Evolutionary conservation across 2,329 filamentous ascomycete species (phyloP), one percentile per base, ranked within the genome.

Genomic region (Nectriaceae sp.): DNA sequence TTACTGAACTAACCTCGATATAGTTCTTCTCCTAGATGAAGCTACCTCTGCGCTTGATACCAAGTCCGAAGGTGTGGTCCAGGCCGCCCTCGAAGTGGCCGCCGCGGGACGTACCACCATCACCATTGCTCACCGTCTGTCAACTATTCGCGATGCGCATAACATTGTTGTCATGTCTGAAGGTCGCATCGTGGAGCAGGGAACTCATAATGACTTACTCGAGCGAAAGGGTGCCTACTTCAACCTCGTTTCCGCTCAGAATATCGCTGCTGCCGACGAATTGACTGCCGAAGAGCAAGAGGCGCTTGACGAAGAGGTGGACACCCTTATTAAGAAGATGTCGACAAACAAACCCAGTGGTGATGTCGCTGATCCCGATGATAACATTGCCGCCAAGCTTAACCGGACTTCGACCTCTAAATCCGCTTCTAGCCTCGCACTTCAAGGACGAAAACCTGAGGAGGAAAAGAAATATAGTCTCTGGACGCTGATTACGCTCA

Each of bases 11-110:
- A 44, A 55, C 60, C 0, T 20, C 2, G 4, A 38, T 36, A 47
- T 56, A 77, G 74, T 99, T 62, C 78, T 99, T 1, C 80, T 99
- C 0, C 84, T 99, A 4, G 94, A 99, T 57, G 94, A 99, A 69
- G 94, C 94, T 4, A 99, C 94, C 1, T 94, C 89, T 31, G 91
- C 91, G 4, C 79, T 99, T 1, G 94, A 99, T 64, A 96, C 93
- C 19, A 93, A 94, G 65, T 95, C 90, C 1, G 94, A 99, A 72
- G 91, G 90, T 39, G 88, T 96, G 10, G 93, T 99, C 1, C 94
- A 97, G 68, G 90, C 90, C 36, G 94, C 94, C 16, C 79, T 99
- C 8, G 92, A 97, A 61, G 87, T 83, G 42, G 94, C 93, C 21
- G 82, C 91, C 1, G 80, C 88, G 54, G 93, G 92, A 20, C 83